These are phyloP conservation scores for Nepenthes alata DNA, from an alignment of 179 eudicot species.

Conservation along the genomic window DNA sequence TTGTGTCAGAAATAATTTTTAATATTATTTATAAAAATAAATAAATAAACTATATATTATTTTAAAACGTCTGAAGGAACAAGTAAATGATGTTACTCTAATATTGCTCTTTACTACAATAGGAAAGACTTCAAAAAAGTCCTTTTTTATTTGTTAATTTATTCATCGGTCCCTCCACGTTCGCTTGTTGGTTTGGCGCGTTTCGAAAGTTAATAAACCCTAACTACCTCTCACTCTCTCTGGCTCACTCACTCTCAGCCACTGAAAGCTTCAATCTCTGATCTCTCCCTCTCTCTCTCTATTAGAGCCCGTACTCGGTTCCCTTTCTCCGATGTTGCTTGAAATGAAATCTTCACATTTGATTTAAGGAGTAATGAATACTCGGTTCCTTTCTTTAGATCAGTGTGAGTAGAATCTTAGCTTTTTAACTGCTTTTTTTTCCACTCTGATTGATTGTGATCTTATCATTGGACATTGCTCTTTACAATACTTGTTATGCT, in stretches of 20 bases:
- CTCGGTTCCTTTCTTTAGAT: constrained; percentile 35
- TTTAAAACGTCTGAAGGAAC: too few species aligned
- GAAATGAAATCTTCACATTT: background rate
- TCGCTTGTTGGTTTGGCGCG: constrained; percentile 29
- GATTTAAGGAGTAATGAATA: background rate
- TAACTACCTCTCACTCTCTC: constrained; percentile 15
- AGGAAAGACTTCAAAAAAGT: too few species aligned
- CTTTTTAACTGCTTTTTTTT: constrained; percentile 19
- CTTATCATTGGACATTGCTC: background rate
- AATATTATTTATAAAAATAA: too few species aligned
- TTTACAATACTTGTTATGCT: background rate
- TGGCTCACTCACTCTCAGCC: constrained; percentile 12
- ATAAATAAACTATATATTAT: too few species aligned
- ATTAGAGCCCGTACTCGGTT: constrained; percentile 1
- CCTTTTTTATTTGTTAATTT: too few species aligned
- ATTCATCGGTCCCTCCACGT: constrained; percentile 21
- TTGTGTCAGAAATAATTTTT: too few species aligned
- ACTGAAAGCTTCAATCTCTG: constrained; percentile 2
- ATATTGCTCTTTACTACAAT: too few species aligned
- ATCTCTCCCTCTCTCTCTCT: constrained; percentile 2
- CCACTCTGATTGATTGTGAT: constrained; percentile 3
- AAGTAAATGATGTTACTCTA: too few species aligned
- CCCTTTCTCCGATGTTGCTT: background rate
- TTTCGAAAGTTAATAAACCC: constrained; percentile 19
- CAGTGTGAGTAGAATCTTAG: constrained; percentile 37